Percentiles rank a stretch among this genome's conserved stretches.
Evolutionary conservation across 305 asterid genomes (phyloP).

Genomic region (Vinca major): DNA sequence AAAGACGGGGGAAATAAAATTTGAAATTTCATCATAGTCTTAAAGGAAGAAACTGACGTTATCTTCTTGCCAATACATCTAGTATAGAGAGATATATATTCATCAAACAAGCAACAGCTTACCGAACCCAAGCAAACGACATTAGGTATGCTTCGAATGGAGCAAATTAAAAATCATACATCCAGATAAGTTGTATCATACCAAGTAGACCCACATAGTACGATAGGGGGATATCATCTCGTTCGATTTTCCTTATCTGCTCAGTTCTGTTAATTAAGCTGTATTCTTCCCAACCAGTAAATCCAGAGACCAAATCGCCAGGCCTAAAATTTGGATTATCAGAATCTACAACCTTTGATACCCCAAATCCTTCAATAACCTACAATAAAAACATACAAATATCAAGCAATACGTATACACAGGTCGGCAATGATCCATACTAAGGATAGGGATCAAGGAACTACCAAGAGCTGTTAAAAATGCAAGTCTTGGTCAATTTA

Average conservation of each 20-base stretch:
- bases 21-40: neutral
- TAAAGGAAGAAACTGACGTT: neutral
- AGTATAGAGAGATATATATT: neutral
- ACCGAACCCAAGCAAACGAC: neutral
- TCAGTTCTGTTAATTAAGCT: slow-evolving; percentile 41
- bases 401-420: neutral
- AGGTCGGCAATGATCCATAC: neutral
- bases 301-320: slow-evolving; percentile 67
- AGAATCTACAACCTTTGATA: slow-evolving; percentile 58
- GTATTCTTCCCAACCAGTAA: slow-evolving; percentile 92
- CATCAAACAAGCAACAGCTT: neutral
- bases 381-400: slow-evolving; percentile 12
- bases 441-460: neutral
- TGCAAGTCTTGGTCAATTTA: neutral
- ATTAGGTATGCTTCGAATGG: too few relatives aligned
- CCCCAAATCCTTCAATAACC: slow-evolving; percentile 83
- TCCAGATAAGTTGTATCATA: slow-evolving; percentile 16
- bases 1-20: neutral
- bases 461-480: too few relatives aligned
- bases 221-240: slow-evolving; percentile 55
- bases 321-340: slow-evolving; percentile 52
- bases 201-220: slow-evolving; percentile 76
- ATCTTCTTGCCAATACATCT: neutral
- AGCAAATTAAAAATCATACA: neutral
- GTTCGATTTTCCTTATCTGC: slow-evolving; percentile 54